These are phyloP conservation scores for Saccharomyces hybrid DNA, from an alignment of 1,139 yeast genomes.

Conservation along the genomic window DNA sequence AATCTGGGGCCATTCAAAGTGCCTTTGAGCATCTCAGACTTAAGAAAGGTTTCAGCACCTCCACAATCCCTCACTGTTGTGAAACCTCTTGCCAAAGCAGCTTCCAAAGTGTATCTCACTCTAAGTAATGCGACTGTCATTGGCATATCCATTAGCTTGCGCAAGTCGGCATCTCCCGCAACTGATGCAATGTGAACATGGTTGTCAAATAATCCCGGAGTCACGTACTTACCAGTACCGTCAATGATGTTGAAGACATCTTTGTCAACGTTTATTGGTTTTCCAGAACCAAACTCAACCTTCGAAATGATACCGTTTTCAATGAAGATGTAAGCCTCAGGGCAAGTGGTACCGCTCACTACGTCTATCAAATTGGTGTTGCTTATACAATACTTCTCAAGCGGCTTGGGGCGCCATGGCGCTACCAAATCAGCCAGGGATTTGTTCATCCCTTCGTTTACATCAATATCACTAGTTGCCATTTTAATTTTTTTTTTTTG, in stretches of 20 bases:
- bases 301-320: neutral
- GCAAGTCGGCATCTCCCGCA: conserved; percentile 4
- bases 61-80: conserved; percentile 4
- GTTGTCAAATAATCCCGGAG: conserved; percentile 6
- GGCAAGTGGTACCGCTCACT: neutral
- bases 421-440: neutral
- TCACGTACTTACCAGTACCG: conserved; percentile 4
- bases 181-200: conserved; percentile 6
- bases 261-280: neutral
- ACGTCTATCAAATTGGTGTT: neutral
- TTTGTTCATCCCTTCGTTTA: neutral
- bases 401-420: neutral
- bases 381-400: neutral
- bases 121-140: conserved; percentile 5
- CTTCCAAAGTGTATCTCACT: conserved; percentile 4
- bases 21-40: neutral
- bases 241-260: neutral
- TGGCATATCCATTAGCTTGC: conserved; percentile 3
- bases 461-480: neutral
- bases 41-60: neutral
- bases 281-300: neutral
- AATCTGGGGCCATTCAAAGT: conserved; percentile 6
- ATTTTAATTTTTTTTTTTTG: too few relatives aligned
- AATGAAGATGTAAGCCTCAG: neutral
- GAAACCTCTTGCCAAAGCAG: conserved; percentile 5